Conservation (phyloP, 768 basidiomycete genomes). For the Erythrobasidium yunnanense region DNA sequence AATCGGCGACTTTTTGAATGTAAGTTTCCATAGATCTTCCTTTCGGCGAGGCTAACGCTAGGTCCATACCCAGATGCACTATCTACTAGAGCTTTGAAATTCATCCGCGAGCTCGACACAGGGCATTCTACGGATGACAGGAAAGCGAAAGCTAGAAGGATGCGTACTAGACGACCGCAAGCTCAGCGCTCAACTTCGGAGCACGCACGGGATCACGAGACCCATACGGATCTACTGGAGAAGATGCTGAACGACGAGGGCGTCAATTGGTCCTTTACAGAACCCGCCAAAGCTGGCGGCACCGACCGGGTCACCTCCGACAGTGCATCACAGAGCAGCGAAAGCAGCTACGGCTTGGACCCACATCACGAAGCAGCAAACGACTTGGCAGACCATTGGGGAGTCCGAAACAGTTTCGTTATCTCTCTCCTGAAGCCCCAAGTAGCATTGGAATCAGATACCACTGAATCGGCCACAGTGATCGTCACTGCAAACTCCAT, state of each 20-base stretch:
- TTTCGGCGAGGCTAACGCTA: not conserved
- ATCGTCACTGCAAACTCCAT: slow-evolving; percentile 69
- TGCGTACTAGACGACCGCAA: not conserved
- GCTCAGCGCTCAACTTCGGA: not conserved
- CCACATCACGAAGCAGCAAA: slow-evolving; percentile 26
- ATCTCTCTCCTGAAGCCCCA: slow-evolving; percentile 86
- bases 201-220: not conserved
- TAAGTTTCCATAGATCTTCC: slow-evolving; percentile 8
- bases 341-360: slow-evolving; percentile 32
- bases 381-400: slow-evolving; percentile 37
- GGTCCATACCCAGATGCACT: slow-evolving; percentile 50
- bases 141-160: too few species aligned
- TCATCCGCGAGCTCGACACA: slow-evolving; percentile 67
- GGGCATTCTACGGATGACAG: too few species aligned
- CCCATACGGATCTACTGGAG: slow-evolving; percentile 28
- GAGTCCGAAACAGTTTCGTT: slow-evolving; percentile 55
- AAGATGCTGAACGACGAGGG: slow-evolving; percentile 24
- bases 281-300: not conserved
- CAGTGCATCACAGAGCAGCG: not conserved
- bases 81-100: slow-evolving; percentile 77
- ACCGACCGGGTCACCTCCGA: slow-evolving; percentile 17
- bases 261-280: not conserved
- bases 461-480: slow-evolving; percentile 51
- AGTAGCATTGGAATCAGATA: slow-evolving; percentile 61
- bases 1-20: slow-evolving; percentile 44